Evolutionary conservation across 2,329 filamentous ascomycete species (phyloP), one percentile per base, ranked within the genome.

Genomic region (Thermomyces lanuginosus): DNA sequence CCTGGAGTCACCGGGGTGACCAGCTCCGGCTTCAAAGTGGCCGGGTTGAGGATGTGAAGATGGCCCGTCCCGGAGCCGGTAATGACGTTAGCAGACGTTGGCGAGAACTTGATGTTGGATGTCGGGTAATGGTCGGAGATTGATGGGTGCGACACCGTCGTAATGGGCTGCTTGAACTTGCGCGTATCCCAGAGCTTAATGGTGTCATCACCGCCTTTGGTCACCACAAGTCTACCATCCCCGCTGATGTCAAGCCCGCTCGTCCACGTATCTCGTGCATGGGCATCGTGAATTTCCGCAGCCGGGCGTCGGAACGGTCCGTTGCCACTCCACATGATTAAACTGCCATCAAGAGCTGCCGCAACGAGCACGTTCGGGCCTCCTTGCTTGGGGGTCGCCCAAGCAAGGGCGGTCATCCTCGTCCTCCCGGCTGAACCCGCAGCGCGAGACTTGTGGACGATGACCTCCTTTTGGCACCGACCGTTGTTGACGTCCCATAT

Each of bases 401-500:
- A 98, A 4, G 74, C 75, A 11, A 95, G 78, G 14, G 83, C 75
- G 4, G 86, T 95, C 76, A 98, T 92, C 46, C 86, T 75, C 17
- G 82, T 89, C 45, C 89, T 73, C 8, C 89, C 89, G 14, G 83
- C 89, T 22, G 77, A 77, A 1, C 86, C 89, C 6, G 78, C 70
- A n/a, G 76, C 76, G 45, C 72, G 81, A 6, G 86, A 93, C 53
- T 95, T 95, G 61, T 93, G 84, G 11, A 93, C 84, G 35, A 98
- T 78, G 8, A 98, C 77, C 26, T 93, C 80, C 51, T 82, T 91
- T 51, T 98, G 89, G 29, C 73, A 72, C 36, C 84, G 72, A 43
- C 83, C 80, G 41, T 86, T 76, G 53, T 92, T 93, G 40, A 92
- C 69, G 47, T 98, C 86, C 89, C 89, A 98, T 46, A 98, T 92